phyloP scores from a whole-genome alignment of 108 stramenopile species.

The Epithemia pelagica region DNA sequence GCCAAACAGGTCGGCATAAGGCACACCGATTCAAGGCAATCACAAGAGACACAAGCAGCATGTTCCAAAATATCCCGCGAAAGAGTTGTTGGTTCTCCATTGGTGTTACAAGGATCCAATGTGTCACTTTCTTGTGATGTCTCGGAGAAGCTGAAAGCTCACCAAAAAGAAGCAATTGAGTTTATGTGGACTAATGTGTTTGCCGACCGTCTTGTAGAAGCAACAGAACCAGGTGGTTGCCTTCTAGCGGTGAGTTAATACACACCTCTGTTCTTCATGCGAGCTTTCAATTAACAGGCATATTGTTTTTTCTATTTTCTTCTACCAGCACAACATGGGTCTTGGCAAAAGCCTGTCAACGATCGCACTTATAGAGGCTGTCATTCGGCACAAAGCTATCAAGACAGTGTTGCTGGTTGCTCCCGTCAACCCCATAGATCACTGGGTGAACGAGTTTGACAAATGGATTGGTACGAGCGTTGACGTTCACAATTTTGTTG shows the following conservation, averaged over 20 bases:
- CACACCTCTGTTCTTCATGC: too few species aligned
- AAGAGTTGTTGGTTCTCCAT: too few species aligned
- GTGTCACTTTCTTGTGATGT: slow-evolving; percentile 31
- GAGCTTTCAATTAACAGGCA: too few species aligned
- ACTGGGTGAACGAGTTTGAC: slow-evolving; percentile 65
- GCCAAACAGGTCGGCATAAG: too few species aligned
- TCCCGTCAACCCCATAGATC: slow-evolving; percentile 56
- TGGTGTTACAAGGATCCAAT: background rate
- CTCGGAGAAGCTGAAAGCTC: slow-evolving; percentile 45
- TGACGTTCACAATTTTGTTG: slow-evolving; percentile 24
- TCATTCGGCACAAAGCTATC: slow-evolving; percentile 44
- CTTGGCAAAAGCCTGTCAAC: slow-evolving; percentile 48
- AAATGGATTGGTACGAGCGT: slow-evolving; percentile 53
- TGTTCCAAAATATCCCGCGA: too few species aligned
- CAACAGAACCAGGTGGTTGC: slow-evolving; percentile 34
- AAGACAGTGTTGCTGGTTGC: slow-evolving; percentile 40
- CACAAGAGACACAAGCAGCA: too few species aligned
- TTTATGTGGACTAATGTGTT: slow-evolving; percentile 66
- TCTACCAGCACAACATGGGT: too few species aligned
- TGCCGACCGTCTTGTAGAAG: slow-evolving; percentile 23
- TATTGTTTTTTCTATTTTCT: too few species aligned
- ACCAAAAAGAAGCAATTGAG: slow-evolving; percentile 62
- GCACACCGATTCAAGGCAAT: too few species aligned
- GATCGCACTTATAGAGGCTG: slow-evolving; percentile 48
- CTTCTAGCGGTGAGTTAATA: too few species aligned